Base-by-base conservation (phyloP, 1,284 basidiomycete species). In the Omphalotus olearius region DNA sequence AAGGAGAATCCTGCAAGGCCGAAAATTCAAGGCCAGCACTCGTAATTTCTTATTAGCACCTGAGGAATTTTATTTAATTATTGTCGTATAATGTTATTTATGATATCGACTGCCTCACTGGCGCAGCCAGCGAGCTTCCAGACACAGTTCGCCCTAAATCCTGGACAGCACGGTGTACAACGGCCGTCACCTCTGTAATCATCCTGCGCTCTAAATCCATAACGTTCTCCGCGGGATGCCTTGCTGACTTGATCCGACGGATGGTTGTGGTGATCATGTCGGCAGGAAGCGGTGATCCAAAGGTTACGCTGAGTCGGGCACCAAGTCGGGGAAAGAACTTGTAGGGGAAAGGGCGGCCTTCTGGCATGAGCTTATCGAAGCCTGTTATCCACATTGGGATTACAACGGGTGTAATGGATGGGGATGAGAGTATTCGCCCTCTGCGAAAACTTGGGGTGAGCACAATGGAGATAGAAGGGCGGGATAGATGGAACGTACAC, bases 311-410 rank as follows among this genome's bases (percentile, higher is more conserved):
- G n/a, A 93, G 72, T 35, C 71, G 69, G 10, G 78, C 75, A 38
- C 83, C 81, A 5, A 76, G 67, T 16, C 76, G 75, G 1, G 91
- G 89, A 36, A 92, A 59, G 60, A 79, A 88, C 56, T 88, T 89
- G 69, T 73, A 79, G 9, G 89, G 90, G 57, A 80, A 83, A 0
- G 70, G 56, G 35, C 93, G 82, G 23, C 83, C 79, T 68, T 93
- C 92, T 37, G 91, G 88, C 93, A 97, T 95, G 23, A 97, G 74
- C 59, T 83, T 75, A 64, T 98, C 89, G 58, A 96, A 96, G 17
- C 93, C 93, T 4, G 87, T 85, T 17, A 98, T 77, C 91, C 93
- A 98, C 75, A 98, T 92, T 1, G 96, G 96, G 52, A 98, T 85
- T 51, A 98, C 83, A n/a, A 84, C 68, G 0, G 96, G 95, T 45